Evolutionary conservation across 768 basidiomycete species (phyloP), one percentile per base, ranked within the genome.

Genomic region (Termitomyces sp.): DNA sequence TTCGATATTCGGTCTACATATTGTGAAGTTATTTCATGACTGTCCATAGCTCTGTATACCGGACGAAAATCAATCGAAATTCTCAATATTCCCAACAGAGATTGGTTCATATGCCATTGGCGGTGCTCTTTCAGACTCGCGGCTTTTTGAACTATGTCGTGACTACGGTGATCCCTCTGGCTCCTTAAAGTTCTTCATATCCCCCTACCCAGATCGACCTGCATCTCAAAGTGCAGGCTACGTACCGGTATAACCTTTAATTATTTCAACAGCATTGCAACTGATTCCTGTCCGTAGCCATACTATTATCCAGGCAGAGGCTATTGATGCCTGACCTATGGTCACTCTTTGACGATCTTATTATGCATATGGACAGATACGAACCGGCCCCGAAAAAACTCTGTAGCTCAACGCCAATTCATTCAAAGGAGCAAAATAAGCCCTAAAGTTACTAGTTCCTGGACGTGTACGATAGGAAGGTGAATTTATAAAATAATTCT

Each of bases 151-250:
- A 40, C 65, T 80, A 13, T 83, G 81, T 67, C 74, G 69, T 33
- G 74, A 79, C 62, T 76, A 71, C 48, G 81, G 81, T 6, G 79
- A 81, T 62, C 71, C 79, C 13, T 76, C 80, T 49, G 81, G 80
- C 7, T 79, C 78, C 13, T 74, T 83, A n/a, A 81, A 79, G 64
- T 79, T 83, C 68, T 81, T 81, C 65, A 78, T 81, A 44, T 81
- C 81, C 12, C 77, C 79, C 1, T 76, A 74, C 9, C 78, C 79
- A 22, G 76, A 82, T 63, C 72, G 77, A 44, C 78, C 79, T 28
- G 71, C 78, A 48, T 63, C 68, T 15, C 63, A 59, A 62, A 57
- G 50, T 40, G 45, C 58, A 55, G 55, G 57, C 45, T 65, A 62
- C 42, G 63, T 63, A 11, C 68, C 66, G 11, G 68, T 69, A 61